phyloP scores from a whole-genome alignment of 495 filamentous ascomycete genomes.

The Amniculicola lignicola region DNA sequence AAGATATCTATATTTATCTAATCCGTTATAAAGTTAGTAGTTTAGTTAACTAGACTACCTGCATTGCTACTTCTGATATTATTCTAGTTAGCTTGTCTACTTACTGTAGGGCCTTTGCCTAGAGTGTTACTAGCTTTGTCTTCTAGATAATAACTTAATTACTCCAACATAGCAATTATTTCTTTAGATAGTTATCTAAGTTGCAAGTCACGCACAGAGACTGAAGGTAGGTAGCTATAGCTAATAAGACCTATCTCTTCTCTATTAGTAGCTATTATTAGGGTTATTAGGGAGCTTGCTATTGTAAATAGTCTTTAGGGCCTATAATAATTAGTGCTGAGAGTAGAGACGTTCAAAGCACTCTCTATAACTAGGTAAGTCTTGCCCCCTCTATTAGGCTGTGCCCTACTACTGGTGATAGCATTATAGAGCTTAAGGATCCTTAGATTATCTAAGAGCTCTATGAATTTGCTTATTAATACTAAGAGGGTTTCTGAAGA shows the following conservation, averaged over 20 bases:
- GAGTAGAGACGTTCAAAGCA: not conserved
- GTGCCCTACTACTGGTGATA: not conserved
- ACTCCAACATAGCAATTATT: too few species aligned
- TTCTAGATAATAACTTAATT: too few species aligned
- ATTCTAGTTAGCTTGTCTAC: too few species aligned
- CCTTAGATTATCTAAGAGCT: not conserved
- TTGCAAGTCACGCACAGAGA: too few species aligned
- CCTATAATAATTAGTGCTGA: not conserved
- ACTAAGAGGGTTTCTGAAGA: not conserved
- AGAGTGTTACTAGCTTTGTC: too few species aligned
- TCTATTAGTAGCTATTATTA: not conserved
- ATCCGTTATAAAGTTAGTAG: too few species aligned
- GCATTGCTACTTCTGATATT: too few species aligned
- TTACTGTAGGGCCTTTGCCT: too few species aligned
- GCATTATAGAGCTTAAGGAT: not conserved
- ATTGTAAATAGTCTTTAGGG: not conserved
- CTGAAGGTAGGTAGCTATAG: too few species aligned
- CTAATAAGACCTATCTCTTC: not conserved
- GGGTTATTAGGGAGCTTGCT: not conserved
- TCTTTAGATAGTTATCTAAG: too few species aligned
- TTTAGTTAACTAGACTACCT: too few species aligned
- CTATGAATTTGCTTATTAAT: not conserved
- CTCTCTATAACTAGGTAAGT: not conserved
- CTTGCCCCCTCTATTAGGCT: slow-evolving; percentile 1
- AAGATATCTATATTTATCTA: too few species aligned